These are phyloP conservation scores for Lactifluus pinguis DNA, from an alignment of 768 basidiomycete genomes.

Conservation along the genomic window DNA sequence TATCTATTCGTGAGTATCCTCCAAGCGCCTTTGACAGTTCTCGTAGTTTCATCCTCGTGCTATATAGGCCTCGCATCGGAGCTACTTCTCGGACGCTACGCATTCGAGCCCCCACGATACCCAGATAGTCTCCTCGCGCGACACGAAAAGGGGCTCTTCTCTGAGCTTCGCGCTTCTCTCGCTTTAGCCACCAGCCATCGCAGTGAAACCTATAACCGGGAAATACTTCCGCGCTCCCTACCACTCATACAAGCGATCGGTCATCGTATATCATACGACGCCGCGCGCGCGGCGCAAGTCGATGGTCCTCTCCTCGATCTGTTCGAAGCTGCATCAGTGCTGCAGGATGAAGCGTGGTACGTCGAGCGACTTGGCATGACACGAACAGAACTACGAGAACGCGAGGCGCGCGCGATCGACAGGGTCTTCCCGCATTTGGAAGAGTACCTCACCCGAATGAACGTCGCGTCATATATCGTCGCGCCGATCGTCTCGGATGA, in stretches of 20 bases:
- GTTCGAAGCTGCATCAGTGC: conserved; percentile 44
- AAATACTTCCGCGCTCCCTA: conserved; percentile 49
- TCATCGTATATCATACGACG: conserved; percentile 51
- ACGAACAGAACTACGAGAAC: conserved; percentile 35
- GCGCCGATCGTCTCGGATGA: conserved; percentile 21
- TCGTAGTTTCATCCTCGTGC: background rate
- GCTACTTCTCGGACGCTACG: conserved; percentile 45
- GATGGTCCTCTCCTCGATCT: conserved; percentile 44
- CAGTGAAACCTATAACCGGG: conserved; percentile 41
- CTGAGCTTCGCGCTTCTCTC: conserved; percentile 19
- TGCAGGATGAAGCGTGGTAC: conserved; percentile 52
- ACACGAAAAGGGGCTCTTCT: conserved; percentile 34
- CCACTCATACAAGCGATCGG: conserved; percentile 51
- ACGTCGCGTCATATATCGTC: conserved; percentile 10
- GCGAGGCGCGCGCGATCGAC: conserved; percentile 21
- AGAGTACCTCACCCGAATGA: conserved; percentile 12
- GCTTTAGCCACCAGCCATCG: conserved; percentile 29
- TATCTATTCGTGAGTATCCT: conserved; percentile 35
- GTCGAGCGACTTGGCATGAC: conserved; percentile 42
- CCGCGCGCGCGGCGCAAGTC: conserved; percentile 36
- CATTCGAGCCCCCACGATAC: conserved; percentile 36
- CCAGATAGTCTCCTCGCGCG: conserved; percentile 43
- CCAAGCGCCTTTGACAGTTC: conserved; percentile 6
- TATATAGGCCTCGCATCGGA: conserved; percentile 49
- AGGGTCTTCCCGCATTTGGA: conserved; percentile 21